phyloP scores from a whole-genome alignment of 345 rosid species.

The Conringia planisiliqua region DNA sequence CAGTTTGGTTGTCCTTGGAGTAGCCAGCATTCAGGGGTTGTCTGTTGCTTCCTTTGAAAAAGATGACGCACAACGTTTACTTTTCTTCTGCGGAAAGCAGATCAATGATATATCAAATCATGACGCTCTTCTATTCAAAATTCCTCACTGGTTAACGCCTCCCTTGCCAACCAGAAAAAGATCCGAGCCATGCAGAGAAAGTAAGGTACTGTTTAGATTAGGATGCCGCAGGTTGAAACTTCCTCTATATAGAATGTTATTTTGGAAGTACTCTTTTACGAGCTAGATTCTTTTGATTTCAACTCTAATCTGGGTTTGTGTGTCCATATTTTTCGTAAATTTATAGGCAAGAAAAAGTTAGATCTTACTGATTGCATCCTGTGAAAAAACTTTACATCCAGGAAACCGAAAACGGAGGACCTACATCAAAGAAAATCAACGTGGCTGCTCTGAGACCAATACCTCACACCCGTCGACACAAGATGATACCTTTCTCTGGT shows the following conservation, averaged over 20 bases:
- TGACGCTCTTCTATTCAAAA: constrained; percentile 35
- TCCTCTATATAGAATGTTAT: not conserved
- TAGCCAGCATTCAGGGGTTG: constrained; percentile 94
- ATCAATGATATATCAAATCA: constrained; percentile 37
- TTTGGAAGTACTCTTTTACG: not conserved
- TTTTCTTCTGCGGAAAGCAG: constrained; percentile 64
- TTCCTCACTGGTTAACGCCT: constrained; percentile 80
- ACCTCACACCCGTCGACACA: constrained; percentile 74
- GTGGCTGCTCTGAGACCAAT: constrained; percentile 89
- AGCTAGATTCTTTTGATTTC: not conserved
- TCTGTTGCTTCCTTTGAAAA: constrained; percentile 96
- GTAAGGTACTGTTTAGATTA: constrained; percentile 33
- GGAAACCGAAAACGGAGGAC: constrained; percentile 58
- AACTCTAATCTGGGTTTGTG: not conserved
- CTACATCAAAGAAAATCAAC: constrained; percentile 44
- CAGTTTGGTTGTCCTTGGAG: constrained; percentile 85
- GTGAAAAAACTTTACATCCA: not conserved
- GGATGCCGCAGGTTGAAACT: constrained; percentile 5
- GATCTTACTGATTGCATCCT: not conserved
- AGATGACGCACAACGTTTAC: constrained; percentile 90
- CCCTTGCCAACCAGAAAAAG: constrained; percentile 78
- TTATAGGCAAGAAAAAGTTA: not conserved
- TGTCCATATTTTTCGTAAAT: not conserved
- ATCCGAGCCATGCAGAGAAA: constrained; percentile 51
- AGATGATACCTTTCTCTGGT: constrained; percentile 76